Evolutionary conservation across 2,329 filamentous ascomycete species (phyloP).

Genomic region (Teratosphaeria viscida): DNA sequence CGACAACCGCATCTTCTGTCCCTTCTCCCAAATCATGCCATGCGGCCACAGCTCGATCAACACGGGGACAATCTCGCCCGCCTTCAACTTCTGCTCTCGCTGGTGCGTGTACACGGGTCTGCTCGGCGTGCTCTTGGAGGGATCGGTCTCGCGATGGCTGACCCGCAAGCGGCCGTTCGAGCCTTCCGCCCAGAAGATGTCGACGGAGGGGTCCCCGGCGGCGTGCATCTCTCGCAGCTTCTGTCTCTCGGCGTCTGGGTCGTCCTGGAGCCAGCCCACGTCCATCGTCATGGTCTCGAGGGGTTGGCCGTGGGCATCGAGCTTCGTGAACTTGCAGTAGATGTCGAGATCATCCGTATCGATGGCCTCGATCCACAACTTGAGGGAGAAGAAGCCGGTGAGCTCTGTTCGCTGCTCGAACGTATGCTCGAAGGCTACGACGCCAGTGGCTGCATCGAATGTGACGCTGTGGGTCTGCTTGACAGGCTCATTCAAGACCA

Average conservation of each 20-base stretch:
- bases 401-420: neutral
- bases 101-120: neutral
- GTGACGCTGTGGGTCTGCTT: neutral
- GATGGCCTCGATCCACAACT: neutral
- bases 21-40: neutral
- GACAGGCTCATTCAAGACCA: neutral
- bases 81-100: neutral
- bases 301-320: neutral
- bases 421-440: neutral
- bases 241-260: neutral
- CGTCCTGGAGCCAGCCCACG: neutral
- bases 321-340: neutral
- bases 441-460: neutral
- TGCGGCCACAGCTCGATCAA: neutral
- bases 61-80: neutral
- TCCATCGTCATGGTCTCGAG: neutral
- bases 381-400: neutral
- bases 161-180: neutral
- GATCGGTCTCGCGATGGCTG: neutral
- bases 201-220: neutral
- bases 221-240: neutral
- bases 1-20: neutral
- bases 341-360: neutral
- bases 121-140: neutral
- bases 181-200: neutral